A percentile compares a stretch with the other conserved stretches of the same genome.
Evolutionary conservation across 108 stramenopile species (phyloP).

Genomic region (Pseudonitzschia multiseries): DNA sequence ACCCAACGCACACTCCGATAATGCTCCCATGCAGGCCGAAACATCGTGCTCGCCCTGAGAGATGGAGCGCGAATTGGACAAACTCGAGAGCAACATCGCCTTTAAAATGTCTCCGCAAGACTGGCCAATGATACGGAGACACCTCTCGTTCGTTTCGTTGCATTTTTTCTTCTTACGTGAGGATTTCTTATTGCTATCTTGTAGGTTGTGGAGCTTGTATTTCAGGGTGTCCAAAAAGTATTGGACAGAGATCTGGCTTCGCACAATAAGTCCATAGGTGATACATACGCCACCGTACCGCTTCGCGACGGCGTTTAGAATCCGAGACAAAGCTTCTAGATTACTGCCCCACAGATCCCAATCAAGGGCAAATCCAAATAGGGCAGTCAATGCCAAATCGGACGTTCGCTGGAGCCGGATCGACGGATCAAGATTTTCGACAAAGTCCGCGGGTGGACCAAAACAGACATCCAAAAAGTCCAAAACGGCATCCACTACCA

Average conservation of each 20-base stretch:
- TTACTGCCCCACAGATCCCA: slow-evolving; percentile 77
- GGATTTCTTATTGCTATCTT: slow-evolving; percentile 2
- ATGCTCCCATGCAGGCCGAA: slow-evolving; percentile 65
- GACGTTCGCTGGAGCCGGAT: slow-evolving; percentile 64
- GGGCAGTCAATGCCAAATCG: slow-evolving; percentile 68
- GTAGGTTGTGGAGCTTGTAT: slow-evolving; percentile 35
- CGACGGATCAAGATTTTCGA: slow-evolving; percentile 40
- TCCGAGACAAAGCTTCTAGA: slow-evolving; percentile 36
- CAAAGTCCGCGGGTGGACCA: slow-evolving; percentile 35
- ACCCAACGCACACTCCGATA: slow-evolving; percentile 77
- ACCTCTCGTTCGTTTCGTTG: neutral
- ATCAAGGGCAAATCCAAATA: slow-evolving; percentile 83
- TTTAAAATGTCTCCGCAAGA: slow-evolving; percentile 46
- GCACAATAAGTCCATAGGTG: slow-evolving; percentile 51
- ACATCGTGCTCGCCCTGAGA: slow-evolving; percentile 85
- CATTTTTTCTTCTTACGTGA: slow-evolving; percentile 14
- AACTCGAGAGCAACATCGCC: slow-evolving; percentile 68
- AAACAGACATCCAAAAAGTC: slow-evolving; percentile 64
- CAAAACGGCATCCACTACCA: slow-evolving; percentile 47
- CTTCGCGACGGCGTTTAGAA: slow-evolving; percentile 54
- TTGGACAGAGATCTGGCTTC: slow-evolving; percentile 82
- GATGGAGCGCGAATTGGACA: slow-evolving; percentile 53
- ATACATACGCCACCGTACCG: slow-evolving; percentile 55
- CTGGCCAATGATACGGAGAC: slow-evolving; percentile 19
- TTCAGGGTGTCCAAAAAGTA: slow-evolving; percentile 75